Base-by-base conservation (phyloP, 2,329 filamentous ascomycete species). In the Alternaria sp. region DNA sequence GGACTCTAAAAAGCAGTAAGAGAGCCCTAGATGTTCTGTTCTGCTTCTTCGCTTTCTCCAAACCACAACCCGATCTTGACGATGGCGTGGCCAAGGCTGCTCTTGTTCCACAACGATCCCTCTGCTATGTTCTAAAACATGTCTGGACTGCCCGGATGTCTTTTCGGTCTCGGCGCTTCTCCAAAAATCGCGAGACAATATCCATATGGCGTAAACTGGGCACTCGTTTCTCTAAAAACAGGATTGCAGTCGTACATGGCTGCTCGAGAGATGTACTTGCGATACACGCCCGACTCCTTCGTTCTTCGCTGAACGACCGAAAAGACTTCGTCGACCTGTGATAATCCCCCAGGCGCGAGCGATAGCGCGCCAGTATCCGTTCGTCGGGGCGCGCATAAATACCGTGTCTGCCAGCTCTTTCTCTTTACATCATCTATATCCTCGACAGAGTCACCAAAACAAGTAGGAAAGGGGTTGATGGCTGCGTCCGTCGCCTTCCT, bases 401-500 rank as follows among this genome's bases (percentile, higher is more conserved):
- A 41, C n/a, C 37, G 1, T 1, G 37, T 11, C 37, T 18, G n/a
- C 5, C 37, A 18, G 9, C 4, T 18, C 37, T 41, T 18, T 6
- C 8, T 10, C n/a, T 41, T n/a, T 5, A n/a, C 37, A 18, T 41
- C n/a, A 41, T 18, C 9, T 11, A 11, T 3, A 18, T 18, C 37
- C 37, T 18, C 9, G 5, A 41, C 2, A 9, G 4, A n/a, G 7
- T 5, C 5, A 37, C 15, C 15, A 9, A 37, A 33, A 33, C 6
- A 7, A 7, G 1, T 0, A 6, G 1, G 5, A 6, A 11, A 3
- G 9, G 5, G 1, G 1, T 1, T 4, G 30, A 33, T 33, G 33
- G 4, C 4, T n/a, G 15, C 33, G 33, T 41, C 33, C 6, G 8
- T 41, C 15, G 33, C 15, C 15, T 18, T 18, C 15, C 33, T 41